Evolutionary conservation across 345 rosid genomes (phyloP), one percentile per base, ranked within the genome.

Genomic region (Citrus medica): DNA sequence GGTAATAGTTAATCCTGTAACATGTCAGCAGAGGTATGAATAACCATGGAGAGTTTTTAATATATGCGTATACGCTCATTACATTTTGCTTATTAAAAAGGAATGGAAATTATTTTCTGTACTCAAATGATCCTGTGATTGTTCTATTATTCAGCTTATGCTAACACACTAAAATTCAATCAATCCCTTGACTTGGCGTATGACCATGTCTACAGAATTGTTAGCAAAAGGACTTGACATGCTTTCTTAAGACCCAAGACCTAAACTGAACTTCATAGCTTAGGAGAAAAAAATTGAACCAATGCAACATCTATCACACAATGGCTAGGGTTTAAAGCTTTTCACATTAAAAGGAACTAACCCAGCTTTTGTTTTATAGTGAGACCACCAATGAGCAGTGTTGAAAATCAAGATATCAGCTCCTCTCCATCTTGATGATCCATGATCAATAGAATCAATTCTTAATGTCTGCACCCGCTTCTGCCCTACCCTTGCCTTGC

Each of bases 371-470:
- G 99, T 96, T 82, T 96, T 96, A 87, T 81, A 86, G 84, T 96
- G 99, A 51, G 97, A 87, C 99, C 99, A 96, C 99, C 99, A 96
- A 84, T 93, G 98, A 30, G 97, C 99, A 60, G 98, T 87, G 86
- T 96, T 96, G 85, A 96, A 93, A 79, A 96, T 86, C 76, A 96
- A 79, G 70, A 96, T 81, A 86, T 92, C 93, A 76, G 98, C 98
- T 78, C 96, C 94, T 85, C 84, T 90, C 99, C 98, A 96, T 89
- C 87, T 92, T 16, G 98, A 96, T 48, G 99, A 87, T 28, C 92
- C 94, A 64, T 79, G 96, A 88, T 92, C 98, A 55, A 96, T 88
- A 7, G 91, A 83, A 78, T 96, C 98, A n/a, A 96, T 90, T 62
- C 95, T 86, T 85, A 93, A 82, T 27, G 95, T 93, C 64, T 87